Conservation (phyloP, 139 green algal genomes). For the Coccomyxa sp. region DNA sequence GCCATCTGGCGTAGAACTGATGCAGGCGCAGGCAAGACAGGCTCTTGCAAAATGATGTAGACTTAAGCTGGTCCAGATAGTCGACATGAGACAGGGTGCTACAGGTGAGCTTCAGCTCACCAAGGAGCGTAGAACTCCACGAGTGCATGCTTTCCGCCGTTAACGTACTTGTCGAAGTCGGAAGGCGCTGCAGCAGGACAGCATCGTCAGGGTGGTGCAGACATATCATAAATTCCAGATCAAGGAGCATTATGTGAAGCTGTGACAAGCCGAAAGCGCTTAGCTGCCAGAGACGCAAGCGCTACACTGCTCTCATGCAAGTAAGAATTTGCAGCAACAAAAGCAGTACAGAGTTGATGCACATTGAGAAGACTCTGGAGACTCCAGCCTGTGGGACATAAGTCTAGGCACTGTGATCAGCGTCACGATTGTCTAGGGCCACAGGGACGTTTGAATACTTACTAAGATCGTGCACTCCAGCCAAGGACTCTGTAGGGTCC, state of each 20-base stretch:
- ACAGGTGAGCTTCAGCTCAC: background rate
- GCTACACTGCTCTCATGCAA: too few relatives aligned
- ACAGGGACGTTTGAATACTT: too few relatives aligned
- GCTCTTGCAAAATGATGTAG: background rate
- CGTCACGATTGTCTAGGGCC: too few relatives aligned
- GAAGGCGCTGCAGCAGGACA: slow-evolving; percentile 41
- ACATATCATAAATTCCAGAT: background rate
- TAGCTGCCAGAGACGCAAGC: too few relatives aligned
- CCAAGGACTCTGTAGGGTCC: slow-evolving; percentile 36
- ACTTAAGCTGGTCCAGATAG: background rate
- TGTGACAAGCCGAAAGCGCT: background rate
- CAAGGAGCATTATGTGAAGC: background rate
- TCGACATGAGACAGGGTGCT: background rate
- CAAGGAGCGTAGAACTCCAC: slow-evolving; percentile 77
- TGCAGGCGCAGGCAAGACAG: background rate
- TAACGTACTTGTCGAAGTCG: slow-evolving; percentile 63
- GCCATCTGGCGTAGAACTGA: background rate
- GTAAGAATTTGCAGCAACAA: too few relatives aligned
- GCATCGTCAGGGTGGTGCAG: too few relatives aligned
- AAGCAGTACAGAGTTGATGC: too few relatives aligned
- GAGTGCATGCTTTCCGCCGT: slow-evolving; percentile 57
- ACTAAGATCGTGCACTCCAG: slow-evolving; percentile 49
- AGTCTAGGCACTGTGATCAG: too few relatives aligned
- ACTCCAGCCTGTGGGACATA: too few relatives aligned
- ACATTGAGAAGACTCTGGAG: too few relatives aligned